Evolutionary conservation across 2,329 filamentous ascomycete genomes (phyloP).

Genomic region (Trichoderma citrinoviride): DNA sequence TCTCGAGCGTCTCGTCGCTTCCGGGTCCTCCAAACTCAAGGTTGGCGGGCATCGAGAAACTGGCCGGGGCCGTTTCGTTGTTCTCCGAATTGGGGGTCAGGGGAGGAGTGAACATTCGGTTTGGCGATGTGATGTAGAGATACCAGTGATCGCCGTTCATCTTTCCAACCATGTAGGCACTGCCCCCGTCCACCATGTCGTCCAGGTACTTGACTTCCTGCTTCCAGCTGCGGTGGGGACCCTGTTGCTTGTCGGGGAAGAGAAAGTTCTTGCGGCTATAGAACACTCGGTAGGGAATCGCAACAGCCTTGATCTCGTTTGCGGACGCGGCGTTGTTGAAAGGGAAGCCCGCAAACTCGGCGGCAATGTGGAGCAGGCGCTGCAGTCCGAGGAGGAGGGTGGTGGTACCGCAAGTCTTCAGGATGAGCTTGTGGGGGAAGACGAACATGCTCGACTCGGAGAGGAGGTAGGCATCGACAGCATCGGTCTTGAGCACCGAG

Average conservation of each 20-base stretch:
- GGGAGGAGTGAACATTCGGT: constrained; percentile 75
- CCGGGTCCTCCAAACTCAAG: constrained; percentile 41
- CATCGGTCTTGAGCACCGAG: constrained; percentile 87
- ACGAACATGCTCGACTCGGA: constrained; percentile 99
- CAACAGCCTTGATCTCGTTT: constrained; percentile 68
- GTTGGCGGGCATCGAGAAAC: constrained; percentile 54
- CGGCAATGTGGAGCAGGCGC: constrained; percentile 88
- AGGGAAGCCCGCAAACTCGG: constrained; percentile 83
- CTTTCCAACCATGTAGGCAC: constrained; percentile 99
- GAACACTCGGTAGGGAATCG: constrained; percentile 92
- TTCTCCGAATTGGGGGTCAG: constrained; percentile 63
- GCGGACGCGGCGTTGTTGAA: constrained; percentile 67
- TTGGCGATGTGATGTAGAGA: constrained; percentile 89
- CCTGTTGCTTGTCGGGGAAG: constrained; percentile 89
- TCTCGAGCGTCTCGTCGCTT: constrained; percentile 73
- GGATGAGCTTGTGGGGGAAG: constrained; percentile 97
- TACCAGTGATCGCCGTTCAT: constrained; percentile 99
- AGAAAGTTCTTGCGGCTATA: constrained; percentile 99
- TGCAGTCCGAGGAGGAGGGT: constrained; percentile 87
- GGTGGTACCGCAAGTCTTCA: constrained; percentile 98
- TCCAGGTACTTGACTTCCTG: constrained; percentile 93
- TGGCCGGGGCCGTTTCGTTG: constrained; percentile 36
- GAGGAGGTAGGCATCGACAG: constrained; percentile 92
- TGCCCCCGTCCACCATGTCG: constrained; percentile 85
- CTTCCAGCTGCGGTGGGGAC: constrained; percentile 95